phyloP scores from a whole-genome alignment of 306 rosid species.

The cucumber (Cucumis sativus) region Cucumber_9930_V3 NC_026660.2:15015001-15015500 shows the following conservation, averaged over 20 bases:
- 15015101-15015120: not conserved
- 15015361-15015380: not conserved
- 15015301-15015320: not conserved
- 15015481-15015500: conserved; percentile 1
- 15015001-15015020: not conserved
- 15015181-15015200: conserved; percentile 58
- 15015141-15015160: not conserved
- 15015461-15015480: conserved; percentile 54
- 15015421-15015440: conserved; percentile 60
- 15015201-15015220: conserved; percentile 37
- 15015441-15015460: conserved; percentile 59
- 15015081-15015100: not conserved
- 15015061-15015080: not conserved
- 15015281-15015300: not conserved
- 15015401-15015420: conserved; percentile 50
- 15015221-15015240: conserved; percentile 46
- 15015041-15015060: not conserved
- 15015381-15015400: conserved; percentile 46
- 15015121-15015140: not conserved
- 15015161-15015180: conserved; percentile 38
- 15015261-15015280: not conserved
- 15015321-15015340: not conserved
- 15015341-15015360: not conserved
- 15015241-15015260: conserved; percentile 81
- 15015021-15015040: not conserved